Evolutionary conservation across 805 yeast genomes (phyloP), one percentile per base, ranked within the genome.

Genomic region (Saccharomycopsis babjevae): DNA sequence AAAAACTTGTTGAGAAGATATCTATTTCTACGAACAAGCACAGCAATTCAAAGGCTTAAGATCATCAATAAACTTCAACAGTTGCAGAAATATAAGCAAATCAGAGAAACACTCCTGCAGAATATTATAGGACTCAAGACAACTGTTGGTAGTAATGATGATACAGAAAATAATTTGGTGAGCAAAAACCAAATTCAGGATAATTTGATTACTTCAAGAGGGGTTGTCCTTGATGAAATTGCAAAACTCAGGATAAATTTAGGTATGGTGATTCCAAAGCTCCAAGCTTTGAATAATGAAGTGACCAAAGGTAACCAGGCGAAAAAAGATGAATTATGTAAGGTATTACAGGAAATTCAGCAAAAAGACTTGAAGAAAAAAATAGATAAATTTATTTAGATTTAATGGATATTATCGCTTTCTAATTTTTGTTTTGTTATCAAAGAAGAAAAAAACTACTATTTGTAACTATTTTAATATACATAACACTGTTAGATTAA

Each of bases 401-500:
- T 15, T 39, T 2, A 39, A 39, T 13, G 18, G 7, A 6, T 18
- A 42, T 18, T 42, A n/a, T 42, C 10, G 18, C 10, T 42, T 42
- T 18, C 28, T 40, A n/a, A 18, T 40, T 40, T 38, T 38, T 38
- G 11, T 38, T 13, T 38, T 8, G 40, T 20, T 42, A 28, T 28
- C 32, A 28, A 28, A 28, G 6, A 28, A 28, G 6, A 28, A 28
- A 28, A 28, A 28, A 28, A 18, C 25, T 2, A 25, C 11, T 6
- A 6, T 42, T 18, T 42, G 13, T 11, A 42, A 18, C 18, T 42
- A 22, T 22, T 20, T 10, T 22, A 22, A 25, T 46, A 46, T 46
- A 46, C 32, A 22, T 46, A 10, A 11, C 3, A 25, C 22, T 5
- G 28, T 13, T 4, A 20, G n/a, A 4, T 60, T 52, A 86, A 6